Evolutionary conservation across 1,284 basidiomycete genomes (phyloP), one percentile per base, ranked within the genome.

Genomic region (Vanrija sp.): DNA sequence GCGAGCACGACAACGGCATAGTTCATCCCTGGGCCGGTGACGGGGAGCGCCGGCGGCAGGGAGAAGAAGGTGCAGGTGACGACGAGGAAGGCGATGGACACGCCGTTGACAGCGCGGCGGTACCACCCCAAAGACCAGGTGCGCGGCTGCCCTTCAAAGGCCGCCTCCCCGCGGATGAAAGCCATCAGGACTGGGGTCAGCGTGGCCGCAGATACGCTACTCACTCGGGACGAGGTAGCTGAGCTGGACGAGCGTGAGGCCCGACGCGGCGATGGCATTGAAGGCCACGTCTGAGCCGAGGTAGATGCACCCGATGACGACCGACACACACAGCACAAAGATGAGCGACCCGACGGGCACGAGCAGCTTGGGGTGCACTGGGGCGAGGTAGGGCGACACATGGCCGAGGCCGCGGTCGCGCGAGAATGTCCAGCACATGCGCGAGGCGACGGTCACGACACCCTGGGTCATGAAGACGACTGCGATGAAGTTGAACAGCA

Each of bases 21-120:
- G 64, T 79, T 80, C 79, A 80, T 79, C 49, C 66, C 72, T 15
- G 61, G 60, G 6, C 69, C 73, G 5, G 65, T 69, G 4, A 76
- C 72, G 7, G 78, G 77, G 0, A 78, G 51, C 14, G 67, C 73
- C 7, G 79, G 78, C 4, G 80, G 80, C 74, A 81, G 80, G 26
- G 79, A 59, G 75, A 81, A 81, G 68, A 80, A 79, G 21, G 80
- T 73, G 19, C 71, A 70, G 6, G 79, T 80, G 39, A 80, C 55
- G 16, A 69, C 43, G 3, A 72, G 73, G 58, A 80, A 81, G 10
- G 62, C 50, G 29, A 81, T 61, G 0, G 74, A 69, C 34, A 69
- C 43, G 55, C 78, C 78, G 62, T 73, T 66, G 53, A 75, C 54
- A 0, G 66, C 69, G 0, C 72, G 73, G 26, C 68, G 57, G 50